Base-by-base conservation (phyloP, 768 basidiomycete species). In the Mrakia frigida region DNA sequence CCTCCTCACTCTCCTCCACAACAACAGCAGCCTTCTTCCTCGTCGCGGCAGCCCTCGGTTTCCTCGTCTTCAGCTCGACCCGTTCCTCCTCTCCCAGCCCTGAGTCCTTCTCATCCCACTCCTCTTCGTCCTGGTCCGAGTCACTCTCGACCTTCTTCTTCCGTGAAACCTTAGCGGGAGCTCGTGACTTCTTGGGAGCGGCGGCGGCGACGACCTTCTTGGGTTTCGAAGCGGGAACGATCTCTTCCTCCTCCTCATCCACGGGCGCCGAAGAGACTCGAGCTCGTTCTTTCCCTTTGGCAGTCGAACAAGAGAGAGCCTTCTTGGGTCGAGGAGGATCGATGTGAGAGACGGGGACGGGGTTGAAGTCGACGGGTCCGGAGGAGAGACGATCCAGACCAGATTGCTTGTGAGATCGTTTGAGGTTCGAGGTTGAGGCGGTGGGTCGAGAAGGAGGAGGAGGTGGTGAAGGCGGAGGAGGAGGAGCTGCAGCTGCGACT, bases 241-340 rank as follows among this genome's bases (percentile, higher is more conserved):
- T 50, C n/a, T 52, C 33, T 14, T 50, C 52, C n/a, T 50, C 28
- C 9, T 50, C 52, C 35, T 72, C 50, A 0, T 53, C 71, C 14
- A 59, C 71, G 31, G 31, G 53, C 31, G 6, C 71, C 23, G 25
- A 39, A 33, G 71, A 33, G 35, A 37, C 43, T 10, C 52, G 71
- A 60, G 71, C 50, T 28, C 52, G 71, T 10, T 41, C 65, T 39
- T 68, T 72, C 28, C 71, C 52, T 23, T n/a, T 59, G n/a, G 25
- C 31, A 23, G 31, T 25, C 31, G 43, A 71, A 4, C 33, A 59
- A 9, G 46, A n/a, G 41, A 50, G 41, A 31, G 41, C 65, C 53
- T 72, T 72, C 46, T 52, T 72, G 28, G 70, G 70, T 35, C 70
- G 70, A 13, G 70, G 37, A 28, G 53, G 25, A 14, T 72, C 70